Evolutionary conservation across 1,284 basidiomycete genomes (phyloP).

Genomic region (Pulveroboletus sp.): DNA sequence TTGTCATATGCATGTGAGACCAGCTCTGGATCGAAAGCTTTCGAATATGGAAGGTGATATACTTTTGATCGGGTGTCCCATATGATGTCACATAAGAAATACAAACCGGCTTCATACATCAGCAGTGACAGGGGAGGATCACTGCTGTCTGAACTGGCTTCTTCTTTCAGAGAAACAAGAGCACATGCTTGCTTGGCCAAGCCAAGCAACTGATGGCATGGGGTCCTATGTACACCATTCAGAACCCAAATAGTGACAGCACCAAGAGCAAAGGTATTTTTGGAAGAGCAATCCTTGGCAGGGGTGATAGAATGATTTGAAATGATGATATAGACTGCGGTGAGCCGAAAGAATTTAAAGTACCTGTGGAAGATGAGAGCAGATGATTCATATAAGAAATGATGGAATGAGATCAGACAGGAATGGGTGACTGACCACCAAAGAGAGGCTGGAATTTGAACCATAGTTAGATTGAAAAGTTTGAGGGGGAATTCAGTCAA

Average conservation of each 20-base stretch:
- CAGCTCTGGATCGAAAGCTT: neutral
- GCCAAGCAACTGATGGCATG: accelerated
- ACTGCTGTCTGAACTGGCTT: too few relatives aligned
- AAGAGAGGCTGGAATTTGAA: neutral
- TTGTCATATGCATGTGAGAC: neutral
- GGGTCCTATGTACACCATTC: neutral
- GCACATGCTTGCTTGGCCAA: neutral
- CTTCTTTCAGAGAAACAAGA: neutral
- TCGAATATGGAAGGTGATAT: neutral
- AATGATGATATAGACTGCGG: neutral
- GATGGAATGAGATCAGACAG: too few relatives aligned
- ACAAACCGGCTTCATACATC: conserved; percentile 5
- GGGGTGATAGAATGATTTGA: neutral
- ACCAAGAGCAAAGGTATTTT: neutral
- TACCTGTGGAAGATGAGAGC: neutral
- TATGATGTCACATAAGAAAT: neutral
- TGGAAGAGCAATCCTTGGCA: neutral
- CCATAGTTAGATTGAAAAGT: neutral
- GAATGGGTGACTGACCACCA: conserved; percentile 9
- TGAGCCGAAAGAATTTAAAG: conserved; percentile 10
- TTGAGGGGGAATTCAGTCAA: neutral
- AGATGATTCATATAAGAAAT: too few relatives aligned
- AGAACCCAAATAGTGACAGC: conserved; percentile 9
- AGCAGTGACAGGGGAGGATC: neutral
- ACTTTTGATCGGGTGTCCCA: accelerated